Evolutionary conservation across 805 yeast genomes (phyloP).

Genomic region (Candida railenensis): DNA sequence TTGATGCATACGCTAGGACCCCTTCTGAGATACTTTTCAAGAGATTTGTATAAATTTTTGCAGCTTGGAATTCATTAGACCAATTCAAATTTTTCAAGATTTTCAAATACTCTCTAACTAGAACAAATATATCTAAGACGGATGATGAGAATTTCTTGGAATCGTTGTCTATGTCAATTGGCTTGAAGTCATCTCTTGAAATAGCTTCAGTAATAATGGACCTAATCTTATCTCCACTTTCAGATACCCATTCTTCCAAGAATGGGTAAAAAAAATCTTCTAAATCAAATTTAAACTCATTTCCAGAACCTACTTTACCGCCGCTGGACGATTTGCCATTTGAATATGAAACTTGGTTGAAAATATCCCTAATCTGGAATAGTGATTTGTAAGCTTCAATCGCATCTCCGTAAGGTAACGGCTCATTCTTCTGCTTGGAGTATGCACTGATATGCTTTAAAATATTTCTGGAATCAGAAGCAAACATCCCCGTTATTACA

Average conservation of each 20-base stretch:
- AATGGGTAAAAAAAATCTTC: constrained; percentile 53
- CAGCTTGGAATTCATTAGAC: constrained; percentile 61
- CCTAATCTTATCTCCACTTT: constrained; percentile 46
- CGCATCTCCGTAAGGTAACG: constrained; percentile 54
- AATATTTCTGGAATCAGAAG: constrained; percentile 52
- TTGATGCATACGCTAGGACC: constrained; percentile 48
- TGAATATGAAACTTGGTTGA: constrained; percentile 44
- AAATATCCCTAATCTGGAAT: constrained; percentile 51
- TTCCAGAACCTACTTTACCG: constrained; percentile 1
- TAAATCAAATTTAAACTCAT: constrained; percentile 48
- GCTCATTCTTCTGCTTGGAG: constrained; percentile 26
- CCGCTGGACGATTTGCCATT: constrained; percentile 13
- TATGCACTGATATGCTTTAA: constrained; percentile 49
- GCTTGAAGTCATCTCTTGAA: constrained; percentile 55
- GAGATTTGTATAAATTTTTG: constrained; percentile 58
- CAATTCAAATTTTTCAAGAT: constrained; percentile 64
- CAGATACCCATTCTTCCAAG: constrained; percentile 37
- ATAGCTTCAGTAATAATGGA: constrained; percentile 56
- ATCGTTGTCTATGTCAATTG: constrained; percentile 43
- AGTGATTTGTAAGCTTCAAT: constrained; percentile 54
- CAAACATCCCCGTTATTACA: constrained; percentile 51
- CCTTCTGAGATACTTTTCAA: constrained; percentile 65
- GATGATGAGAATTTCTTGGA: constrained; percentile 54
- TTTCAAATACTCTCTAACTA: constrained; percentile 56
- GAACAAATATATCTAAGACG: constrained; percentile 63